These are phyloP conservation scores for Tolypocladium inflatum DNA, from an alignment of 2,329 filamentous ascomycete species.

Conservation along the genomic window DNA sequence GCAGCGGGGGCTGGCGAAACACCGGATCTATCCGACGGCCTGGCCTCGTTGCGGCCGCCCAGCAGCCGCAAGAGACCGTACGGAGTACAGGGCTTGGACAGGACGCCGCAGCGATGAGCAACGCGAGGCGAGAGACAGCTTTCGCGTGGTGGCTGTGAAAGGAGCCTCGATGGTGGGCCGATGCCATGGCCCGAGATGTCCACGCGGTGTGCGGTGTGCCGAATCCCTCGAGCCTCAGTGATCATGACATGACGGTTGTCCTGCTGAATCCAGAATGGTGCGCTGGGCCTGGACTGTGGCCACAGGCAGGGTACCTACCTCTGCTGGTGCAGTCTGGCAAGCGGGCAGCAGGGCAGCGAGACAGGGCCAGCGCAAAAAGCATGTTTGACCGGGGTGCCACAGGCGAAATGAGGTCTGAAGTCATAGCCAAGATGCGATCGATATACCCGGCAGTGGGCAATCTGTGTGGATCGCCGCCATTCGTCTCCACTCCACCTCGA, in stretches of 20 bases:
- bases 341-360: not conserved
- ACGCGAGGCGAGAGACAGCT: too few relatives aligned
- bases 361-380: not conserved
- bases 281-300: not conserved
- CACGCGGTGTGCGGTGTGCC: too few relatives aligned
- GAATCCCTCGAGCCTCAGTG: too few relatives aligned
- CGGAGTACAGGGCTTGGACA: too few relatives aligned
- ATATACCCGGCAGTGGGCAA: not conserved
- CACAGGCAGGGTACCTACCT: not conserved
- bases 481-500: not conserved
- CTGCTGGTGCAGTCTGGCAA: not conserved
- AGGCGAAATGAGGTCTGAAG: conserved; percentile 5
- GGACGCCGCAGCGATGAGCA: too few relatives aligned
- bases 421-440: conserved; percentile 3
- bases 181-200: not conserved
- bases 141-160: too few relatives aligned
- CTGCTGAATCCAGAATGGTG: not conserved
- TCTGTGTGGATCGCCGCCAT: not conserved
- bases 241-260: not conserved
- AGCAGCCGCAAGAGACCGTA: too few relatives aligned
- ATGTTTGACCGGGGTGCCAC: not conserved
- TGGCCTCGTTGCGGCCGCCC: not conserved
- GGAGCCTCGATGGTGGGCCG: not conserved
- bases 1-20: not conserved
- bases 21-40: not conserved